Percentiles rank a stretch among this genome's conserved stretches.
Evolutionary conservation across 805 yeast species (phyloP).

Genomic region (Torulaspora indica): DNA sequence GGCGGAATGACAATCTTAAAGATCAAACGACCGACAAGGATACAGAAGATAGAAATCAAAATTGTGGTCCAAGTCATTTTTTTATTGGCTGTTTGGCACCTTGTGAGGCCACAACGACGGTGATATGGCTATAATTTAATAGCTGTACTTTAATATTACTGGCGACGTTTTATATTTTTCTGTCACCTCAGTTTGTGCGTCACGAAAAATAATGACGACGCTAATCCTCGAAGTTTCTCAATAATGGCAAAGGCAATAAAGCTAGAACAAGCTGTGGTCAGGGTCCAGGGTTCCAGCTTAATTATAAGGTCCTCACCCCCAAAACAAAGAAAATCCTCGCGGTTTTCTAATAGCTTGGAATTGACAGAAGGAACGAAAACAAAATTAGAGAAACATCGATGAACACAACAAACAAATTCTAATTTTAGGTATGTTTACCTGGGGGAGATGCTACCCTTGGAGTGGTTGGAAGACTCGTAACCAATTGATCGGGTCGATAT

Average conservation of each 20-base stretch:
- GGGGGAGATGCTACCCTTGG: background rate
- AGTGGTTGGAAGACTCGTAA: background rate
- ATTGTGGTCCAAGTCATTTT: constrained; percentile 6
- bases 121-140: too few relatives aligned
- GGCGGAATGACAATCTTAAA: constrained; percentile 42
- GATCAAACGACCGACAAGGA: constrained; percentile 5
- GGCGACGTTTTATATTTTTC: constrained; percentile 2
- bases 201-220: background rate
- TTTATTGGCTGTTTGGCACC: background rate
- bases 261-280: background rate
- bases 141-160: background rate
- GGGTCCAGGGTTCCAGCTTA: background rate
- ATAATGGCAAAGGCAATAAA: background rate
- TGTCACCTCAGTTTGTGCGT: background rate
- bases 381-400: background rate
- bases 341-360: background rate
- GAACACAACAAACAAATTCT: background rate
- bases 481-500: too few relatives aligned
- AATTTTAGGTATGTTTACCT: background rate
- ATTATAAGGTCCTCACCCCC: too few relatives aligned
- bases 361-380: background rate
- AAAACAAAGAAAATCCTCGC: background rate
- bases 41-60: constrained; percentile 2
- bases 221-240: constrained; percentile 4
- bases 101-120: background rate